Base-by-base conservation (phyloP, 345 rosid genomes). In the Garcia nutans region DNA sequence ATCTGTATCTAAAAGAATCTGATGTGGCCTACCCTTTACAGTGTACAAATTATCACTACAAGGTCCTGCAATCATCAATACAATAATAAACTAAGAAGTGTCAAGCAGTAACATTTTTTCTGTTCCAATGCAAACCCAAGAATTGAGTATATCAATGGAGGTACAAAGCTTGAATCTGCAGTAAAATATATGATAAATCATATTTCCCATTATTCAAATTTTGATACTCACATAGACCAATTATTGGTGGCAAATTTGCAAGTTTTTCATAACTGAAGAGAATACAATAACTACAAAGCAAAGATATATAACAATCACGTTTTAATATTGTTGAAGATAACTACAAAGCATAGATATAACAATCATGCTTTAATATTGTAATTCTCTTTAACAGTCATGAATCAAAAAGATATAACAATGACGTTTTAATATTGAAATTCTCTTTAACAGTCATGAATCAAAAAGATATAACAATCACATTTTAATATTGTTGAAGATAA, bases 1-100 rank as follows among this genome's bases (percentile, higher is more conserved):
- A 80, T 95, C 99, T 47, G 99, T 89, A 61, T 95, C 99, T 74
- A 92, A 33, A 63, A 95, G 88, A 74, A 95, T 87, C 79, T 96
- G 84, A 20, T 79, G 87, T 11, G 91, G 88, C 12, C 33, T 78
- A 6, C 83, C 82, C 70, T 81, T 80, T 60, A 74, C 85, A 45
- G 58, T 37, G 72, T 41, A 49, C 59, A 79, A 65, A 45, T 37
- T 47, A 41, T 22, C 71, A 71, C 78, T 82, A 26, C 68, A 37
- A 70, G 76, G 55, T 74, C 68, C 77, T 37, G 76, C 12, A 20
- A 82, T 52, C 74, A 82, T 52, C 74, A 84, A 55, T 42, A 86
- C 13, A 10, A 81, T 8, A 55, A 73, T 75, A 24, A 37, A 65
- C 60, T 68, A 75, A 52, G 59, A 45, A 10, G 58, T 82, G 62